These are phyloP conservation scores for Dendrobium chrysotoxum DNA, from an alignment of 106 monocot species.

Conservation along the genomic window DNA sequence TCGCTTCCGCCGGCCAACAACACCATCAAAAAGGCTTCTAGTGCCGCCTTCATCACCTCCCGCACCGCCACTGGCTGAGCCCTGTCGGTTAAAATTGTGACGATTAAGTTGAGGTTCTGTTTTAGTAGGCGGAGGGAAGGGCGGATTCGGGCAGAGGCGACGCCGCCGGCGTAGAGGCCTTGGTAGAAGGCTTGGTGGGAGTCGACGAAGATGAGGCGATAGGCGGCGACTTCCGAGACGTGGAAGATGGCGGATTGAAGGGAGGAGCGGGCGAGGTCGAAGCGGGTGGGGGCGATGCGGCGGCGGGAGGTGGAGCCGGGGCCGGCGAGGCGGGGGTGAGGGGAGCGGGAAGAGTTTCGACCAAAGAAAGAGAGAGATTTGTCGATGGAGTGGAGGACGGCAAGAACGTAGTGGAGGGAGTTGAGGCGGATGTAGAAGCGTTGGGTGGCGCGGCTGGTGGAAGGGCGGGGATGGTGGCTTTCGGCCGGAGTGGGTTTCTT, in stretches of 20 bases:
- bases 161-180: slow-evolving; percentile 13
- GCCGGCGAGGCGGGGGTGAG: background rate
- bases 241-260: slow-evolving; percentile 26
- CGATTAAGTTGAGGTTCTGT: slow-evolving; percentile 23
- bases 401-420: slow-evolving; percentile 36
- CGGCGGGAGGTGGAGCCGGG: slow-evolving; percentile 4
- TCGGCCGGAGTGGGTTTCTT: background rate
- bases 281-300: slow-evolving; percentile 9
- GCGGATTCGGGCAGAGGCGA: background rate
- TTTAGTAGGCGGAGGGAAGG: slow-evolving; percentile 13
- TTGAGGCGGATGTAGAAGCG: slow-evolving; percentile 39
- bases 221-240: slow-evolving; percentile 29
- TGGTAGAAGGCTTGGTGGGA: slow-evolving; percentile 18
- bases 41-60: slow-evolving; percentile 30
- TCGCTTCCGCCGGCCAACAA: slow-evolving; percentile 24
- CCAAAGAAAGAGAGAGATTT: slow-evolving; percentile 21
- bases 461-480: slow-evolving; percentile 12
- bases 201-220: slow-evolving; percentile 31
- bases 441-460: slow-evolving; percentile 33
- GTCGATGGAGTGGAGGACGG: slow-evolving; percentile 31
- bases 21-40: slow-evolving; percentile 32
- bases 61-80: slow-evolving; percentile 26
- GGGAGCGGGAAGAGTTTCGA: background rate
- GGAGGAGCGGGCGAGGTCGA: slow-evolving; percentile 25
- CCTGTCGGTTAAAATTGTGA: slow-evolving; percentile 23